These are phyloP conservation scores for Penicillium crustosum DNA, from an alignment of 2,329 filamentous ascomycete genomes.

Conservation along the genomic window DNA sequence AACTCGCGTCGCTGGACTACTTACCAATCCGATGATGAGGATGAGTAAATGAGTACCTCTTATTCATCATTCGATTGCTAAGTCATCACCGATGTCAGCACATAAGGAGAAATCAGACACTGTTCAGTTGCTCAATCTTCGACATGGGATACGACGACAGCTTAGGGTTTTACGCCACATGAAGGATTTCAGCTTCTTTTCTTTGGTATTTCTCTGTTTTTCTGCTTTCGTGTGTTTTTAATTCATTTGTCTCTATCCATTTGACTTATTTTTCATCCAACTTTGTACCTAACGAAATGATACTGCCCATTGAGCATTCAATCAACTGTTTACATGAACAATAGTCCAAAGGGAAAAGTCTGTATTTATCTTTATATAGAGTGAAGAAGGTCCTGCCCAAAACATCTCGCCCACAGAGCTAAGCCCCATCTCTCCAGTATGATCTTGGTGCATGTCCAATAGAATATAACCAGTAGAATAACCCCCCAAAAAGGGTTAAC, in stretches of 20 bases:
- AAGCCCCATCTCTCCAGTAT: neutral
- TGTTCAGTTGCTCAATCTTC: neutral
- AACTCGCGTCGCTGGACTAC: slow-evolving; percentile 32
- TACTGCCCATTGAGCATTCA: neutral
- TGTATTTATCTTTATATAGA: slow-evolving; percentile 9
- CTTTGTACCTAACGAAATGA: neutral
- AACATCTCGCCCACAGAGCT: slow-evolving; percentile 1
- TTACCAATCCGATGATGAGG: slow-evolving; percentile 33
- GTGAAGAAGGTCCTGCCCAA: slow-evolving; percentile 13
- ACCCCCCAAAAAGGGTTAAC: neutral
- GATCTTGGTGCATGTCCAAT: neutral
- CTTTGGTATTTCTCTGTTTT: neutral
- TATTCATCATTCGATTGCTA: too few relatives aligned
- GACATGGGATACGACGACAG: neutral
- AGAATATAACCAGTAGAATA: neutral
- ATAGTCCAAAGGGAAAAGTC: neutral
- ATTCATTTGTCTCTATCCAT: neutral
- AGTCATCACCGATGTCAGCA: too few relatives aligned
- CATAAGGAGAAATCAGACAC: neutral
- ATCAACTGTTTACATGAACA: neutral
- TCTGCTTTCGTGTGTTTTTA: too few relatives aligned
- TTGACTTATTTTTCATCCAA: neutral
- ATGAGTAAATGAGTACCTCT: neutral
- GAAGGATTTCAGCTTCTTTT: neutral
- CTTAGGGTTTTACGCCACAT: neutral